Evolutionary conservation across 2,329 filamentous ascomycete species (phyloP).

Genomic region (Mycosphaerella sp.): DNA sequence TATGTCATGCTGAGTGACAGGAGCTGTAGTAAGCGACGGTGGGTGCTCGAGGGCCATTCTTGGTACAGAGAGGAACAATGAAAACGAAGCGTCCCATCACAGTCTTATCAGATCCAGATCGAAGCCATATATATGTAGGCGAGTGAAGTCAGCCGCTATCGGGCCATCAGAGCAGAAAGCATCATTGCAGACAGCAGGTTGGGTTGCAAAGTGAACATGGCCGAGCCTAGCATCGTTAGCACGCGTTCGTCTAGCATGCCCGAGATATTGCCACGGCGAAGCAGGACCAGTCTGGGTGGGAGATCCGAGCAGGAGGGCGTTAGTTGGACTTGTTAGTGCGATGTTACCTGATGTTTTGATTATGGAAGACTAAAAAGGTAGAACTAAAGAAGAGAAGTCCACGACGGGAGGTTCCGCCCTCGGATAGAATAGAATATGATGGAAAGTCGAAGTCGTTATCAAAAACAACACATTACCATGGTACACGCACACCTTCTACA

Average conservation of each 20-base stretch:
- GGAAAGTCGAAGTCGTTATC: no score
- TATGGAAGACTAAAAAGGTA: no score
- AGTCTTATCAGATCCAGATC: slow-evolving; percentile 4
- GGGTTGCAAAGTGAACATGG: neutral
- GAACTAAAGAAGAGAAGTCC: no score
- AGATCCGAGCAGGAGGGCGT: neutral
- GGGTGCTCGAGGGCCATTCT: neutral
- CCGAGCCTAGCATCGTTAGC: neutral
- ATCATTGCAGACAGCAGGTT: neutral
- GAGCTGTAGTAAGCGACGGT: neutral
- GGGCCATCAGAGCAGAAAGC: neutral
- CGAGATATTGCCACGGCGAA: slow-evolving; percentile 1
- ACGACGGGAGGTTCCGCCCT: no score
- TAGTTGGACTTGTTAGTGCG: no score
- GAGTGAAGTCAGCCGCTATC: neutral
- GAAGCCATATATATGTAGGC: neutral
- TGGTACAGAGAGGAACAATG: neutral
- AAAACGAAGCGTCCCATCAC: neutral
- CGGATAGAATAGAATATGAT: no score
- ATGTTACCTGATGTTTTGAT: no score
- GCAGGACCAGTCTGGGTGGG: neutral
- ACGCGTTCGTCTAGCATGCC: neutral
- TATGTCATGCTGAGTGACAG: neutral
- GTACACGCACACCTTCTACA: no score
- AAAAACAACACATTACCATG: no score